phyloP scores from a whole-genome alignment of 2,329 filamentous ascomycete species.

The Pseudocercospora cruenta region DNA sequence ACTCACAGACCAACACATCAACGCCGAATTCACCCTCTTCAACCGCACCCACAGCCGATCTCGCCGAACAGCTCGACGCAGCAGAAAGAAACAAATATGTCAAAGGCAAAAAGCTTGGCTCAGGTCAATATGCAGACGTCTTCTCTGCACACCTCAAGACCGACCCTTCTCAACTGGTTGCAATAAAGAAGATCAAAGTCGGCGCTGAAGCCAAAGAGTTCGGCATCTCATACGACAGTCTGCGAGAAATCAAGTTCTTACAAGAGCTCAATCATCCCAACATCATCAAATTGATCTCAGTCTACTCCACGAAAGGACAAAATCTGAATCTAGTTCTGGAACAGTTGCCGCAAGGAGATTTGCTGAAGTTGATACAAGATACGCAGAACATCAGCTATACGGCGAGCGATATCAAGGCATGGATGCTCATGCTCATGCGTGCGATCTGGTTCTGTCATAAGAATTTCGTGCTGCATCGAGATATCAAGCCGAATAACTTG shows the following conservation, averaged over 20 bases:
- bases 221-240: constrained; percentile 89
- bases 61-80: constrained; percentile 54
- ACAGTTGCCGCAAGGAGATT: constrained; percentile 87
- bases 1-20: constrained; percentile 18
- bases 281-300: constrained; percentile 87
- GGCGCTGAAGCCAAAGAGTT: constrained; percentile 80
- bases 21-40: constrained; percentile 18
- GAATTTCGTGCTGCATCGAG: constrained; percentile 89
- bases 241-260: constrained; percentile 93
- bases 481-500: constrained; percentile 99
- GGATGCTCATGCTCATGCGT: constrained; percentile 96
- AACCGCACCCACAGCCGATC: constrained; percentile 35
- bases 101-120: constrained; percentile 89
- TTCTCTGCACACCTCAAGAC: constrained; percentile 80
- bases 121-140: constrained; percentile 96
- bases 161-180: constrained; percentile 75
- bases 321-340: constrained; percentile 96
- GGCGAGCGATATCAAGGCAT: constrained; percentile 89
- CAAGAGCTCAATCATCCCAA: constrained; percentile 94
- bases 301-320: constrained; percentile 95
- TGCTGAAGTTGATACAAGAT: constrained; percentile 93
- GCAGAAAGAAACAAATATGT: constrained; percentile 78
- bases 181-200: constrained; percentile 91
- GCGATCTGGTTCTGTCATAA: constrained; percentile 97
- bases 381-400: constrained; percentile 77